Percentiles rank a stretch among this genome's conserved stretches.
Conservation (phyloP, 257 asterid species). For the Oldenlandia corymbosa region DNA sequence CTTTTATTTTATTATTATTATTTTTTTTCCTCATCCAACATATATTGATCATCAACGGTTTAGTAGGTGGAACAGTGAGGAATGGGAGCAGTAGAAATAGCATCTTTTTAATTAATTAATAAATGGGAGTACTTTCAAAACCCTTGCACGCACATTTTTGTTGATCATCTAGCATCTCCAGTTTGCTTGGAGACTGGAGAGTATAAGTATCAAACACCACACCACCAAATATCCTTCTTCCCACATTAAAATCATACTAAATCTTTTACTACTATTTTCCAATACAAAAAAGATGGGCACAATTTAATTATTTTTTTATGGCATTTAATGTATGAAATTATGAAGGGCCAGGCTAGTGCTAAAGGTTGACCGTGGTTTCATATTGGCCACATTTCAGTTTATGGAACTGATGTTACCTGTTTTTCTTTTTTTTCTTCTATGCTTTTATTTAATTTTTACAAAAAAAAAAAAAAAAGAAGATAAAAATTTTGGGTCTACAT, state of each 20-base stretch:
- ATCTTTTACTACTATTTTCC: too few relatives aligned
- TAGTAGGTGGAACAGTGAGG: neutral
- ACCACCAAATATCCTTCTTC: conserved; percentile 8
- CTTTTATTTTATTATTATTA: too few relatives aligned
- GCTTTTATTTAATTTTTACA: too few relatives aligned
- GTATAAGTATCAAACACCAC: neutral
- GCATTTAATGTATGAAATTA: conserved; percentile 14
- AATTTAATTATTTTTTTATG: neutral
- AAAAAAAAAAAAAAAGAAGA: too few relatives aligned
- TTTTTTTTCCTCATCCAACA: too few relatives aligned
- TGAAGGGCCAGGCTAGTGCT: conserved; percentile 25
- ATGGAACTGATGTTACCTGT: neutral
- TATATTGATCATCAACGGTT: too few relatives aligned
- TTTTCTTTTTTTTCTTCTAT: neutral
- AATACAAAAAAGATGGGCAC: neutral
- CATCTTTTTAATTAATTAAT: too few relatives aligned
- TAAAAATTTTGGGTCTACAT: too few relatives aligned
- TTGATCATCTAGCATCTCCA: conserved; percentile 17
- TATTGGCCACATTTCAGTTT: conserved; percentile 19
- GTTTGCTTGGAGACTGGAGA: neutral
- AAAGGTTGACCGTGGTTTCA: conserved; percentile 14
- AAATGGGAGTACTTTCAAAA: too few relatives aligned
- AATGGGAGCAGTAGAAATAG: neutral
- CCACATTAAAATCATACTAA: neutral
- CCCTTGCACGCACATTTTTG: conserved; percentile 2